Evolutionary conservation across 768 basidiomycete species (phyloP), one percentile per base, ranked within the genome.

Genomic region (Tricholoma furcatifolium): DNA sequence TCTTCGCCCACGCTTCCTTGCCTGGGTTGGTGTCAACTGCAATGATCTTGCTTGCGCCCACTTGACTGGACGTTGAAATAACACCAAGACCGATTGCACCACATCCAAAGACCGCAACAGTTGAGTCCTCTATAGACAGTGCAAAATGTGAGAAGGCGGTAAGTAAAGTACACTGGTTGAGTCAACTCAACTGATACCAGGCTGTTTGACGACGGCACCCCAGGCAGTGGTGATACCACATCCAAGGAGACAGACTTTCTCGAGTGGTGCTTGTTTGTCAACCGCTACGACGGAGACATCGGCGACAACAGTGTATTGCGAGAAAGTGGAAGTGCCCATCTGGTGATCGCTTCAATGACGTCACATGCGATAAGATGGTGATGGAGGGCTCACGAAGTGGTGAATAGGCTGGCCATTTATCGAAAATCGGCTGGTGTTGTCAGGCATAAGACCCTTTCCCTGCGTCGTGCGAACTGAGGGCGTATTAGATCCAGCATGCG

Each of bases 271-370:
- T 55, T 80, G 74, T 55, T 82, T 78, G 73, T 87, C 85, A 54
- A 99, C 86, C 14, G 92, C 84, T 47, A 98, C 97, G 21, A 99
- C 91, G 17, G 95, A 98, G 41, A 94, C 94, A 59, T 99, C 94
- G 42, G 93, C 91, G 2, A 99, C 93, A 54, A 99, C 97, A 7
- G 97, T 97, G 77, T 98, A 99, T 68, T 98, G 95, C n/a, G 96
- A 97, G 77, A 99, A 99, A 2, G 97, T 96, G 30, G 96, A 98
- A 23, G 89, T 93, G 39, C 97, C 97, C 97, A 98, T 99, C 94
- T 97, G n/a, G 12, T 24, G 17, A 17, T 38, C 20, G 14, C n/a
- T 23, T 47, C 12, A 54, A 27, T 45, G 38, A 43, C 36, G 48
- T 43, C 44, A 43, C 42, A 27, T n/a, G 6, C 17, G 42, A 23